Conservation (phyloP, 257 asterid genomes). For the Nicotiana noctiflora region DNA sequence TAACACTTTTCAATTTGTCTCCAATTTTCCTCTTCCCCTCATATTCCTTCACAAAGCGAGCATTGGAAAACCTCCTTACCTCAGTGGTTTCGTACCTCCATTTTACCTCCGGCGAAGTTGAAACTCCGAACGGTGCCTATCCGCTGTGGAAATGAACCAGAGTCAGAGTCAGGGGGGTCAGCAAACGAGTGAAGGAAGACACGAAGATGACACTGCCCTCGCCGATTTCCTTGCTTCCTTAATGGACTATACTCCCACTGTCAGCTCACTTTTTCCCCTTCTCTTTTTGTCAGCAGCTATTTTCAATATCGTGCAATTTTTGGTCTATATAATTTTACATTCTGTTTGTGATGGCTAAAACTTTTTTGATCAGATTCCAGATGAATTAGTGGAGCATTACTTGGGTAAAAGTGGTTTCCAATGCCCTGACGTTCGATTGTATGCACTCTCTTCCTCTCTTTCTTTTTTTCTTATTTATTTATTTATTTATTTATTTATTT, state of each 20-base stretch:
- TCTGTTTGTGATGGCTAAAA: background rate
- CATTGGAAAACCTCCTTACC: background rate
- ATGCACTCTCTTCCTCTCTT: constrained; percentile 34
- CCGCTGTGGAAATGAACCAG: constrained; percentile 35
- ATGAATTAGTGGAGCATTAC: constrained; percentile 96
- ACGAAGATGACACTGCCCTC: constrained; percentile 76
- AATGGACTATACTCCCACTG: constrained; percentile 95
- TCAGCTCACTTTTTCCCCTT: constrained; percentile 1
- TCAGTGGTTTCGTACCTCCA: background rate
- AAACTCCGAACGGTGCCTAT: background rate
- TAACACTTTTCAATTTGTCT: background rate
- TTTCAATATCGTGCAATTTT: background rate
- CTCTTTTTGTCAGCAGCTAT: too few relatives aligned
- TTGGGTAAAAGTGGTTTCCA: constrained; percentile 92
- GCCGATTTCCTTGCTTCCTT: constrained; percentile 86
- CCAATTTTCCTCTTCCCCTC: background rate
- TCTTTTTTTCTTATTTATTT: too few relatives aligned
- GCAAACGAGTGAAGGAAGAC: constrained; percentile 64
- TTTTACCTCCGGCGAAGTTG: background rate
- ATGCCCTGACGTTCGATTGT: constrained; percentile 96
- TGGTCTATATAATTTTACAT: background rate
- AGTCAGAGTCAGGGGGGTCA: constrained; percentile 28
- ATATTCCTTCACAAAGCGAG: background rate
- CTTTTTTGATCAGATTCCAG: constrained; percentile 60
- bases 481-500: too few relatives aligned